These are phyloP conservation scores for Paramarasmius palmivorus DNA, from an alignment of 1,284 basidiomycete genomes.

Conservation along the genomic window DNA sequence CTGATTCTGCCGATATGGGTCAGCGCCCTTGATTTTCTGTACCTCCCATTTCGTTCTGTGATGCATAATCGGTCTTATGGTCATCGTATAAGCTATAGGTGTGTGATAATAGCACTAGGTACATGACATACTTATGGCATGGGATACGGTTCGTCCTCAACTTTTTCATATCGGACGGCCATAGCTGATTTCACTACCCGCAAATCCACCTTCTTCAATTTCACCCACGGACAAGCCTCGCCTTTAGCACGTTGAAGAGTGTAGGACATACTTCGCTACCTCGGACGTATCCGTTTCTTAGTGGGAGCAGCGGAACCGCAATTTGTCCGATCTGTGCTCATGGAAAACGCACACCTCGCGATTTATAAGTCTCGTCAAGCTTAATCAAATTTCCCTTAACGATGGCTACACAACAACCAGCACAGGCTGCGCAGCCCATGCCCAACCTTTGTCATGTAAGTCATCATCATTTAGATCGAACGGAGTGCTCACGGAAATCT, in stretches of 20 bases:
- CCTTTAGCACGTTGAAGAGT: slow-evolving; percentile 40
- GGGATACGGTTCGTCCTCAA: background rate
- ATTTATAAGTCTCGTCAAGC: too few relatives aligned
- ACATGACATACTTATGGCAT: background rate
- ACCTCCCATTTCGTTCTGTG: too few relatives aligned
- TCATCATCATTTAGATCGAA: slow-evolving; percentile 4
- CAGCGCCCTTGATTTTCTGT: too few relatives aligned
- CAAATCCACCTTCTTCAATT: background rate
- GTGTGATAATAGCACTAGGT: background rate
- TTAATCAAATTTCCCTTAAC: too few relatives aligned
- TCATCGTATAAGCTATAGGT: too few relatives aligned
- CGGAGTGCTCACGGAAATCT: slow-evolving; percentile 1
- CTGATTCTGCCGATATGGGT: too few relatives aligned
- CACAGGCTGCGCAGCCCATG: too few relatives aligned
- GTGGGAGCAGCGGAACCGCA: slow-evolving; percentile 33
- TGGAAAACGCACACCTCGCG: too few relatives aligned
- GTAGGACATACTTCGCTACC: slow-evolving; percentile 41
- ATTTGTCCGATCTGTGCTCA: slow-evolving; percentile 20
- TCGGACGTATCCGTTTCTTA: slow-evolving; percentile 40
- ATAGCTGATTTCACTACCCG: background rate
- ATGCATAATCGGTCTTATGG: too few relatives aligned
- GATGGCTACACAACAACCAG: too few relatives aligned
- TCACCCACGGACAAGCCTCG: background rate
- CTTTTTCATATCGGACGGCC: slow-evolving; percentile 4
- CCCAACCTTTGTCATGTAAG: slow-evolving; percentile 13